Base-by-base conservation (phyloP, 176 grass and related monocot species). In the Avena atlantica region DNA sequence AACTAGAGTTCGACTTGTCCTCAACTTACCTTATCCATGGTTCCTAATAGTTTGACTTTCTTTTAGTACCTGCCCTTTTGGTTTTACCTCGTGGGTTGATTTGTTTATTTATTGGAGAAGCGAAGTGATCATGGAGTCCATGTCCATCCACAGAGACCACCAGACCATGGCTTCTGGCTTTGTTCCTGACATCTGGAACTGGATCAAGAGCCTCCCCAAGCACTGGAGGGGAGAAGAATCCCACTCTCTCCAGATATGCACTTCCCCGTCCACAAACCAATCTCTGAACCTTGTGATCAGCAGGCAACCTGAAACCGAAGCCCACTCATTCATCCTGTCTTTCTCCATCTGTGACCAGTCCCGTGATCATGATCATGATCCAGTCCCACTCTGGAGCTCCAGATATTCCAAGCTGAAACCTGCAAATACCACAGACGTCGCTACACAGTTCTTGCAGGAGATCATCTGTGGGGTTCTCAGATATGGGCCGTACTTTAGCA, bases 351-450 rank as follows among this genome's bases (percentile, higher is more conserved):
- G 45, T 80, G 47, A 87, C 29, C 79, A 89, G 24, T 73, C 74
- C 9, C 68, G 84, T 73, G 48, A 84, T 1, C 68, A 87, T 56
- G 56, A 84, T 20, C 37, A 87, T 56, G 56, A 84, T 20, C 37
- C 89, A 4, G 91, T 91, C 61, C 63, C 89, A 31, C 91, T 97
- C 11, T 95, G 91, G 95, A 88, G 73, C 66, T 91, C 92, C 15
- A 80, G 57, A 57, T 77, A 49, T 24, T 88, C 88, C 25, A 84
- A 40, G 59, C 53, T 59, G n/a, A 88, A 75, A 36, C 60, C 59
- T 75, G 20, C 14, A 2, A 53, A 67, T 0, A 36, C 58, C 24
- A 86, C 76, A 59, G 91, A 94, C 31, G 31, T 62, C 12, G 42
- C 73, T 15, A 14, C 17, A 3, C 40, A 70, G 24, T 77, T 95